phyloP scores from a whole-genome alignment of 495 filamentous ascomycete genomes.

The Penicillium coffeae region DNA sequence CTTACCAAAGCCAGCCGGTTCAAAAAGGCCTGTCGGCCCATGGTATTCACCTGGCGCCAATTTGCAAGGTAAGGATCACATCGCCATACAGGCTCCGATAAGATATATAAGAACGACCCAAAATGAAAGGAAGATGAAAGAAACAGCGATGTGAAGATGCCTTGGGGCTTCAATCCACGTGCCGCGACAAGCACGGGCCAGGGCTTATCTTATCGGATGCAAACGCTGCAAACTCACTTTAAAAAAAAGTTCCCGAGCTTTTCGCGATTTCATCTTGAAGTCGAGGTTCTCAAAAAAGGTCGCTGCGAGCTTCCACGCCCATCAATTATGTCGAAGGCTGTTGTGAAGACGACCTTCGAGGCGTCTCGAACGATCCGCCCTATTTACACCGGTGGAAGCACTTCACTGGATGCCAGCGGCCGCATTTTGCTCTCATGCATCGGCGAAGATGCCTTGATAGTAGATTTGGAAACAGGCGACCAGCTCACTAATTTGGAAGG shows the following conservation, averaged over 20 bases:
- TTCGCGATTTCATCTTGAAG: constrained; percentile 19
- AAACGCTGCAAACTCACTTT: constrained; percentile 38
- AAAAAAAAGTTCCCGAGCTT: constrained; percentile 39
- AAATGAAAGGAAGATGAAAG: not conserved
- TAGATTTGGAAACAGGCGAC: constrained; percentile 76
- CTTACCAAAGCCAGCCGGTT: constrained; percentile 53
- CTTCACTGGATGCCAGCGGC: constrained; percentile 77
- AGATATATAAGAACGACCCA: not conserved
- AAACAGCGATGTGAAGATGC: not conserved
- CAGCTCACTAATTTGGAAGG: constrained; percentile 86
- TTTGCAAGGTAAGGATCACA: not conserved
- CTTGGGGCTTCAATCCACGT: constrained; percentile 4
- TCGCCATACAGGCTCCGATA: not conserved
- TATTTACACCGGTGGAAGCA: constrained; percentile 87
- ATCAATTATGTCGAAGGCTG: constrained; percentile 44
- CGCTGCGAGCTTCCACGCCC: constrained; percentile 12
- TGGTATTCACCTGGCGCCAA: constrained; percentile 13
- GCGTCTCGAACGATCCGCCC: constrained; percentile 76
- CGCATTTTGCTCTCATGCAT: constrained; percentile 80
- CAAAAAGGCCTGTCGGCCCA: constrained; percentile 51
- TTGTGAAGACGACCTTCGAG: constrained; percentile 81
- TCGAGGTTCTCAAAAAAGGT: constrained; percentile 7
- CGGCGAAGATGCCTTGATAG: constrained; percentile 83
- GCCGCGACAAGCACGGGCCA: constrained; percentile 26
- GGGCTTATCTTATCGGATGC: constrained; percentile 26